phyloP scores from a whole-genome alignment of 2,329 filamentous ascomycete genomes.

The Diaporthe eres region DNA sequence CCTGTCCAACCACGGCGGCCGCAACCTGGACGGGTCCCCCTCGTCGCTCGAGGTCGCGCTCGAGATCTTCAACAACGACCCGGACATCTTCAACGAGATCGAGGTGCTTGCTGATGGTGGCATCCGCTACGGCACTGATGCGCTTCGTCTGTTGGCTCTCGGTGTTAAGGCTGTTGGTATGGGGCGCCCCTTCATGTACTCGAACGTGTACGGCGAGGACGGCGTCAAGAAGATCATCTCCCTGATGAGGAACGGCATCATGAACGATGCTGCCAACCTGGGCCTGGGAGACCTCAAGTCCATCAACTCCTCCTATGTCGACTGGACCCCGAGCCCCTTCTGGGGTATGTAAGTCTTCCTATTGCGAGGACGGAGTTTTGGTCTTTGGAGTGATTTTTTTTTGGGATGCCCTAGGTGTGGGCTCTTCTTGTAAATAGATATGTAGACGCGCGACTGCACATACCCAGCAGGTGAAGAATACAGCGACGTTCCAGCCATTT shows the following conservation, averaged over 20 bases:
- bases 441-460: constrained; percentile 27
- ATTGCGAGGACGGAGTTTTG: background rate
- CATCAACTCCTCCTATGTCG: constrained; percentile 48
- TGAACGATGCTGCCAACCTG: constrained; percentile 59
- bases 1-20: constrained; percentile 60
- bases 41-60: constrained; percentile 56
- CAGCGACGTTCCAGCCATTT: constrained; percentile 2
- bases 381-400: background rate
- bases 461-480: background rate
- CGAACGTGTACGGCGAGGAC: constrained; percentile 64
- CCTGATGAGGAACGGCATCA: constrained; percentile 65
- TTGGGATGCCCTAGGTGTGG: background rate
- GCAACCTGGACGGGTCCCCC: constrained; percentile 57
- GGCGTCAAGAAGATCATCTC: constrained; percentile 61
- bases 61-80: constrained; percentile 55
- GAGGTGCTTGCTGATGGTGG: constrained; percentile 59
- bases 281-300: constrained; percentile 56
- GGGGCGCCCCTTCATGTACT: constrained; percentile 66
- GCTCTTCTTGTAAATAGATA: constrained; percentile 15
- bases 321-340: constrained; percentile 49
- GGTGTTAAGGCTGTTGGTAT: constrained; percentile 60
- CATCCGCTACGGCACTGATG: constrained; percentile 59
- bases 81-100: constrained; percentile 56
- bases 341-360: background rate
- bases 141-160: constrained; percentile 59